phyloP scores from a whole-genome alignment of 805 yeast genomes.

The Candida krabiensis region DNA sequence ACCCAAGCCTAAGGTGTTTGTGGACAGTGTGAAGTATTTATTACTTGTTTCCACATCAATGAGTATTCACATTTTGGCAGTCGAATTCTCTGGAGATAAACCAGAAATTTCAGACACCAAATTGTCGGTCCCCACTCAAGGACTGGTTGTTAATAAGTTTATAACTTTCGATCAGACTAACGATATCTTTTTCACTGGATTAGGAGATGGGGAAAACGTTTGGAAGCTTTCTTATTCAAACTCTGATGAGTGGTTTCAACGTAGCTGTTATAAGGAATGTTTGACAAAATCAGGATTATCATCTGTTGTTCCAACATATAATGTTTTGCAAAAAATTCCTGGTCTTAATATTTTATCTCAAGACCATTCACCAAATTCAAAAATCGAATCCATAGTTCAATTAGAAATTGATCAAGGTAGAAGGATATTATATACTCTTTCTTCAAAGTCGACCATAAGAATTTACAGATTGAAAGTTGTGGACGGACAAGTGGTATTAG shows the following conservation, averaged over 20 bases:
- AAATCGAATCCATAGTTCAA: constrained; percentile 61
- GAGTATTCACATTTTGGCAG: constrained; percentile 74
- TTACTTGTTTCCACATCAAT: constrained; percentile 77
- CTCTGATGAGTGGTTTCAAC: constrained; percentile 82
- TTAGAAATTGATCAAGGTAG: constrained; percentile 76
- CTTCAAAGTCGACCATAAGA: constrained; percentile 78
- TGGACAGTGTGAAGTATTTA: constrained; percentile 70
- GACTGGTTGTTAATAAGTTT: constrained; percentile 68
- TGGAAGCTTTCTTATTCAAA: constrained; percentile 88
- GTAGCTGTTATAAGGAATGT: constrained; percentile 80
- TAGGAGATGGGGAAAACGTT: constrained; percentile 70
- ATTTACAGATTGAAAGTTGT: constrained; percentile 61
- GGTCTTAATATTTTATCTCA: constrained; percentile 27
- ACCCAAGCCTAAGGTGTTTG: constrained; percentile 81
- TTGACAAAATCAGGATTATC: constrained; percentile 67
- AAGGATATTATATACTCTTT: constrained; percentile 74
- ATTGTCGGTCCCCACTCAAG: constrained; percentile 75
- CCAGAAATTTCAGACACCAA: constrained; percentile 80
- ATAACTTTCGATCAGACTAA: constrained; percentile 61
- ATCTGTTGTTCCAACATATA: constrained; percentile 45
- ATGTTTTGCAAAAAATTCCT: constrained; percentile 28
- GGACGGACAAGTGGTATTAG: constrained; percentile 35
- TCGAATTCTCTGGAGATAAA: constrained; percentile 52
- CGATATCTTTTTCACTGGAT: constrained; percentile 83
- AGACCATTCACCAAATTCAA: constrained; percentile 19